Base-by-base conservation (phyloP, 768 basidiomycete species). In the Boletus vinaceobasis region DNA sequence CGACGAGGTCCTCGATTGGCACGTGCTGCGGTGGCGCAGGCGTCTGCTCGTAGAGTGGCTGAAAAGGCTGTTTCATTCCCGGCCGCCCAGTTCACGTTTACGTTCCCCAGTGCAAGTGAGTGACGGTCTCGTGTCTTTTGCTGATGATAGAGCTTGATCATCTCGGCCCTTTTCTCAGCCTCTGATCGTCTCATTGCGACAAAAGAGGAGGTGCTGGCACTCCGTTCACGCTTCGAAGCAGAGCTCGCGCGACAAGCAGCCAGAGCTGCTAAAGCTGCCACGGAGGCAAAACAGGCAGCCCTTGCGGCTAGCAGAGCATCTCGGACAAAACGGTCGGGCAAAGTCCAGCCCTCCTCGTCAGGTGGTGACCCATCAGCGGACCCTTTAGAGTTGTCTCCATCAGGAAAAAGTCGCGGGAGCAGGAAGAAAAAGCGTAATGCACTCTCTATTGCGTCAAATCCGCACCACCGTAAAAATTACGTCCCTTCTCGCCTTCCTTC, bases 341-440 rank as follows among this genome's bases (percentile, higher is more conserved):
- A 75, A 56, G 62, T 69, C 8, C 78, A 76, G 65, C 71, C 62
- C 43, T 55, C 64, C 39, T 53, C 54, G 56, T 61, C 60, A 49
- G 64, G 63, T 53, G 71, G 65, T 13, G 77, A 77, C 52, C 70
- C 68, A 59, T 66, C 63, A 7, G 64, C 67, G 13, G 76, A 79
- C 51, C 72, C 68, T 53, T 61, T 71, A 47, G 79, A 81, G 44
- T 70, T 71, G 59, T 62, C 71, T 45, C 63, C 62, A 60, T 62
- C 62, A 32, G 65, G 58, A 10, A 69, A 70, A 58, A 48, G 48
- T 54, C 65, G 65, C 51, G 63, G 73, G 56, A 65, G 62, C 56
- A 94, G 93, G 81, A 95, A 95, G 82, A 98, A 97, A 84, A 98
- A 97, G 74, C 82, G 93, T 46, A 87, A 88, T 46, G 88, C 88